A percentile compares a stretch with the other conserved stretches of the same genome.
These are phyloP conservation scores for Aureobasidium sp. DNA, from an alignment of 2,329 filamentous ascomycete genomes.

Conservation along the genomic window DNA sequence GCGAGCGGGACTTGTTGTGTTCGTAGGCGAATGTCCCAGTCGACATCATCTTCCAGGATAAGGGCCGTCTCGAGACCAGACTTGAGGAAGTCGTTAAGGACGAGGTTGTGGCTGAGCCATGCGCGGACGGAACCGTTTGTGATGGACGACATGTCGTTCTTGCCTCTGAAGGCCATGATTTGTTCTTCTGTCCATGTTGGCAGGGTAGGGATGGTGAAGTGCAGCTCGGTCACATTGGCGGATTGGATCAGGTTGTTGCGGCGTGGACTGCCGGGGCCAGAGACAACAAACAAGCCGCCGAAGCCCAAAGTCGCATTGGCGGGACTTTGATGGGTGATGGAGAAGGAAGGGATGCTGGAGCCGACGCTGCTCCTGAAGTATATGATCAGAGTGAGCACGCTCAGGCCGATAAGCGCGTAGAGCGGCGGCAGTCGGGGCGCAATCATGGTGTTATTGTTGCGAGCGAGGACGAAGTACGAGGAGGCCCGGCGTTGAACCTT, in stretches of 20 bases:
- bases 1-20: constrained; percentile 35
- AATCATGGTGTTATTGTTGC: background rate
- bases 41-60: constrained; percentile 39
- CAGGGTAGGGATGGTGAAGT: constrained; percentile 32
- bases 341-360: background rate
- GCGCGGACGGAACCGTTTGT: constrained; percentile 31
- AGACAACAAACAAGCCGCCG: constrained; percentile 32
- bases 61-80: constrained; percentile 35
- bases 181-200: constrained; percentile 32
- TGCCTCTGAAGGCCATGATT: constrained; percentile 22
- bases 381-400: constrained; percentile 1
- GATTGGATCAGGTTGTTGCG: constrained; percentile 30
- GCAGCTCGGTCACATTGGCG: constrained; percentile 31
- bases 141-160: constrained; percentile 26
- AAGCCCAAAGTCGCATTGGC: constrained; percentile 23
- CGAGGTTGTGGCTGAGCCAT: constrained; percentile 35
- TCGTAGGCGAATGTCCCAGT: constrained; percentile 38
- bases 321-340: background rate
- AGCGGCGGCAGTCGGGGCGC: constrained; percentile 11
- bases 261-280: constrained; percentile 28
- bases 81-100: constrained; percentile 33
- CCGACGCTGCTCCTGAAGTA: constrained; percentile 7
- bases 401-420: constrained; percentile 8
- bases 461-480: background rate
- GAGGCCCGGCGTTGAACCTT: background rate